Conservation (phyloP, 345 rosid genomes). For the Salix exigua region DNA sequence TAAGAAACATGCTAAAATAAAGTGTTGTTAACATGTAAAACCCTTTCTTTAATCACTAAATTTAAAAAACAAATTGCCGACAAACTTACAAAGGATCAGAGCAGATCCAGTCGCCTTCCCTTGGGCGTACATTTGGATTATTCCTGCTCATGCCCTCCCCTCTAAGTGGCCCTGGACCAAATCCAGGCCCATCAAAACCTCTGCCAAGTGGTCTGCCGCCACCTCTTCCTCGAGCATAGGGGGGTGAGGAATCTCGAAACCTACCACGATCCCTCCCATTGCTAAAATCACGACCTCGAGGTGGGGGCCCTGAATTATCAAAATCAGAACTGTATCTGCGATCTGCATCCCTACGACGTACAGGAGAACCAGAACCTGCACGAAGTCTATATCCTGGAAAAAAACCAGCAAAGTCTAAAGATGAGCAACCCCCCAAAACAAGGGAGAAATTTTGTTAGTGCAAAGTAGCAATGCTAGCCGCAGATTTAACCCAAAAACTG, state of each 20-base stretch:
- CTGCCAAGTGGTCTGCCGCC: conserved; percentile 61
- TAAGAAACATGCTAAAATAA: background rate
- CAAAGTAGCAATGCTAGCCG: conserved; percentile 14
- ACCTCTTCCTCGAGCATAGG: conserved; percentile 56
- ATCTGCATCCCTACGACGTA: conserved; percentile 51
- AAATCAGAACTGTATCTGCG: conserved; percentile 53
- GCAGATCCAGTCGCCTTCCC: conserved; percentile 94
- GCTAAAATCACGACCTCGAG: conserved; percentile 50
- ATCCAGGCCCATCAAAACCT: conserved; percentile 61
- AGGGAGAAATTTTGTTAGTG: conserved; percentile 15
- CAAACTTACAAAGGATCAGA: conserved; percentile 56
- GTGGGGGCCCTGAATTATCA: conserved; percentile 49
- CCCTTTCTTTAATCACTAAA: conserved; percentile 1
- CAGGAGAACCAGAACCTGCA: conserved; percentile 78
- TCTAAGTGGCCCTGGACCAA: conserved; percentile 50
- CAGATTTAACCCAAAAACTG: conserved; percentile 21
- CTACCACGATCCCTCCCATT: conserved; percentile 64
- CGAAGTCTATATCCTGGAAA: conserved; percentile 70
- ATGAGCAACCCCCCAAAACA: conserved; percentile 26
- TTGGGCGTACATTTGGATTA: conserved; percentile 73
- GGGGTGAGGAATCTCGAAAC: conserved; percentile 63
- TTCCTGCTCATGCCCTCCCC: conserved; percentile 50
- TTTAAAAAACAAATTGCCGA: background rate
- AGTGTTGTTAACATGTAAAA: background rate
- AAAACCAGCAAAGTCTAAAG: conserved; percentile 29